These are phyloP conservation scores for Jasminum sambac DNA, from an alignment of 257 asterid species.

Conservation along the genomic window DNA sequence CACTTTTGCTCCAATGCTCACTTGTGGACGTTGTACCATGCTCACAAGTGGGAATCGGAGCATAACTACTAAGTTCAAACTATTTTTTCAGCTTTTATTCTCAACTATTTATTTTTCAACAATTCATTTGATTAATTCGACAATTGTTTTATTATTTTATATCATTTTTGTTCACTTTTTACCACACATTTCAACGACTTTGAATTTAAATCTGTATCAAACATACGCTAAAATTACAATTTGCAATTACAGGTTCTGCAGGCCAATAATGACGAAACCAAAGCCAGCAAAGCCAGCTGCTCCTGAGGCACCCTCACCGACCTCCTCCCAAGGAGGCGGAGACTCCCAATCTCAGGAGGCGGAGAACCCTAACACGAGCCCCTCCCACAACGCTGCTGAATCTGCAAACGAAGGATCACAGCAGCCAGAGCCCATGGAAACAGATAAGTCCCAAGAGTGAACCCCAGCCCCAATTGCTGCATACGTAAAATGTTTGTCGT, in stretches of 20 bases:
- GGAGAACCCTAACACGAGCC: slow-evolving; percentile 29
- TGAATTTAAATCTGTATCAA: background rate
- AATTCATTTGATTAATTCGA: too few species aligned
- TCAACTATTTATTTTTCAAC: too few species aligned
- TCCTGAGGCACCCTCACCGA: slow-evolving; percentile 60
- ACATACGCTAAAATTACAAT: background rate
- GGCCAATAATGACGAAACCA: slow-evolving; percentile 86
- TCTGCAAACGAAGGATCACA: slow-evolving; percentile 22
- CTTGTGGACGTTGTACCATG: too few species aligned
- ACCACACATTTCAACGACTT: too few species aligned
- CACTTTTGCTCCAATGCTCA: too few species aligned
- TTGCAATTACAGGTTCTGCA: slow-evolving; percentile 53
- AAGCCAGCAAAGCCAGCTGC: slow-evolving; percentile 78
- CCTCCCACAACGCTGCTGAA: slow-evolving; percentile 24
- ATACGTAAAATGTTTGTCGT: background rate
- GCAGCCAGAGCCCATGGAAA: slow-evolving; percentile 9
- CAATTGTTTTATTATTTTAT: too few species aligned
- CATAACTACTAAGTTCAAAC: too few species aligned
- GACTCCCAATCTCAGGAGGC: slow-evolving; percentile 55
- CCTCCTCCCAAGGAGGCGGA: slow-evolving; percentile 50
- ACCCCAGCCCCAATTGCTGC: slow-evolving; percentile 10
- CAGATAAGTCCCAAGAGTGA: slow-evolving; percentile 27
- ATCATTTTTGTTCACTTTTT: too few species aligned
- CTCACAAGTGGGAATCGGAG: too few species aligned
- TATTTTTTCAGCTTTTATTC: too few species aligned